Evolutionary conservation across 2,329 filamentous ascomycete species (phyloP), one percentile per base, ranked within the genome.

Genomic region (Claviceps sp.): DNA sequence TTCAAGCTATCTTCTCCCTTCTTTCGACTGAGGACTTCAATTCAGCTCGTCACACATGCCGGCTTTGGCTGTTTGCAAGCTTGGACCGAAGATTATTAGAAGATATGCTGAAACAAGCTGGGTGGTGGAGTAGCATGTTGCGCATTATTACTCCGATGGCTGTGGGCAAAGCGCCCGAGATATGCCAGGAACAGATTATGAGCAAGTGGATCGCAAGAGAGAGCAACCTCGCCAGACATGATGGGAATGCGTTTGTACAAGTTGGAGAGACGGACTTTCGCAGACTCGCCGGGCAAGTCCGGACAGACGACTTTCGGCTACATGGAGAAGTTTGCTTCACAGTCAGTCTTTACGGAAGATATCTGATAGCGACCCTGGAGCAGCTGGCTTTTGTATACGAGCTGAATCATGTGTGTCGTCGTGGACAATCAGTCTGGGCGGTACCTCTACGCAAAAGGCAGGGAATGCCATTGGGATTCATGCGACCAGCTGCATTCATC

Each of bases 11-110:
- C 11, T 69, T 66, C 53, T 45, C 41, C 13, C 54, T 61, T 7
- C 62, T 72, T 5, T 46, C 55, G 4, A 69, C 68, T 0, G 46
- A 52, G 9, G 69, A 72, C 57, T 85, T 83, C 61, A 76, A 85
- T 58, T 70, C 77, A 51, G 79, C 80, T 16, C 72, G 81, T 18
- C 75, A 78, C 55, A 74, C 74, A 18, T 85, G 80, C 59, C 73
- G 74, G 46, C 63, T 65, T 38, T 85, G 79, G 82, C 79, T 82
- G 67, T 63, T 72, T 40, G 73, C 72, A 22, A 77, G 79, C 48
- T 62, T 84, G n/a, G 67, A 81, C 48, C 63, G 65, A 43, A 64
- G 59, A 2, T 57, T 85, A 2, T 65, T 84, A 11, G 63, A 66
- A 26, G 59, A 58, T 2, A 81, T 82, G 76, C 60, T 84, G 45